phyloP scores from a whole-genome alignment of 495 filamentous ascomycete genomes.

The Hyphodiscus hymeniophilus region DNA sequence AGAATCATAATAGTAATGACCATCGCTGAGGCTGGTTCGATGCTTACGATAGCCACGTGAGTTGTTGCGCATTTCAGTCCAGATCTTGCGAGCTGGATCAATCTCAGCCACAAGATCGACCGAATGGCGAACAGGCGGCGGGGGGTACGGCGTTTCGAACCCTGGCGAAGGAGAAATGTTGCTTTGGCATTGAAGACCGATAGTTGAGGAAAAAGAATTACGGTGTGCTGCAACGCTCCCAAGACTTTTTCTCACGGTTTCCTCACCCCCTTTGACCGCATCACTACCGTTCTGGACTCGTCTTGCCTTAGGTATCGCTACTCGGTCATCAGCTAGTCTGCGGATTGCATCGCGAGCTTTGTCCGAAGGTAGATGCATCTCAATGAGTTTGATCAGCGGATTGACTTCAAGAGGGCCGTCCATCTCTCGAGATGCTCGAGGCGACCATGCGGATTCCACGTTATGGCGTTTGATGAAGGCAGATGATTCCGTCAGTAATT shows the following conservation, averaged over 20 bases:
- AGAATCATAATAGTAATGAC: constrained; percentile 19
- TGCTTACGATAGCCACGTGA: constrained; percentile 9
- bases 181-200: neutral
- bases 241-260: constrained; percentile 9
- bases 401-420: constrained; percentile 21
- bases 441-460: constrained; percentile 32
- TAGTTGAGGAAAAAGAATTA: constrained; percentile 10
- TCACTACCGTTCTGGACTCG: neutral
- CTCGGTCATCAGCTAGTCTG: constrained; percentile 20
- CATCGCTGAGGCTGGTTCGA: constrained; percentile 21
- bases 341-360: constrained; percentile 32
- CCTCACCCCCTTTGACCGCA: constrained; percentile 3
- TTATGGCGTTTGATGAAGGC: constrained; percentile 36
- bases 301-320: constrained; percentile 1
- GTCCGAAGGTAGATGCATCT: constrained; percentile 32
- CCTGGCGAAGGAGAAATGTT: neutral
- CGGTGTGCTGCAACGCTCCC: constrained; percentile 12
- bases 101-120: constrained; percentile 4
- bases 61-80: constrained; percentile 32
- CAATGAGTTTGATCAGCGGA: constrained; percentile 35
- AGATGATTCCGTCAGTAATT: constrained; percentile 33
- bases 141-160: neutral
- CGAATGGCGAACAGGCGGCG: neutral
- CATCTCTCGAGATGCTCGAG: constrained; percentile 16
- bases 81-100: constrained; percentile 38